These are phyloP conservation scores for Pseudogymnoascus destructans DNA, from an alignment of 2,329 filamentous ascomycete genomes.

Conservation along the genomic window DNA sequence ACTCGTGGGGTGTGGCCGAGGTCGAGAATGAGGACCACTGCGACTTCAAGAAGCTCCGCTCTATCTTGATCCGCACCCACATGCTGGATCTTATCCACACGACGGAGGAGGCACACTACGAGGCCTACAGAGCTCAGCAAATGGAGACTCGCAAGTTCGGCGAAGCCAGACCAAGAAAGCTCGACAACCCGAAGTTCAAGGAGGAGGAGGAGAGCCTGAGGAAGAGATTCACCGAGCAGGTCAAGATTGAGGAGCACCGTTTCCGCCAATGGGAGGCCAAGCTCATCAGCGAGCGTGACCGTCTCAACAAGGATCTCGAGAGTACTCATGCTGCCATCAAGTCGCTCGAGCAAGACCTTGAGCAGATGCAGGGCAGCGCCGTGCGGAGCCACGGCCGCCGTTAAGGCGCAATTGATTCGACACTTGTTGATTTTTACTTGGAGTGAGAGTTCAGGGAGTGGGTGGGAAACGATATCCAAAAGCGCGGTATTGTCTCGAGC, in stretches of 20 bases:
- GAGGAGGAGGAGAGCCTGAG: slow-evolving; percentile 96
- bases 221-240: slow-evolving; percentile 99
- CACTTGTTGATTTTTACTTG: slow-evolving; percentile 11
- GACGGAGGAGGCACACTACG: slow-evolving; percentile 98
- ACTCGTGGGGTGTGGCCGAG: slow-evolving; percentile 98
- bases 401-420: slow-evolving; percentile 33
- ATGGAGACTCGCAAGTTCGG: slow-evolving; percentile 99
- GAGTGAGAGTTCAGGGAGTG: slow-evolving; percentile 8
- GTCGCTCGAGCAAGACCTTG: slow-evolving; percentile 81
- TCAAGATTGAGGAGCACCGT: slow-evolving; percentile 98
- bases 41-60: slow-evolving; percentile 99
- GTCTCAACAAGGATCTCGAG: slow-evolving; percentile 99
- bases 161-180: slow-evolving; percentile 90
- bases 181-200: slow-evolving; percentile 99
- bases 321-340: slow-evolving; percentile 92
- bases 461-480: slow-evolving; percentile 12
- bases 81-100: slow-evolving; percentile 99
- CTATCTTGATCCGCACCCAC: slow-evolving; percentile 95
- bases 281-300: slow-evolving; percentile 95
- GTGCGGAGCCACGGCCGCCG: slow-evolving; percentile 87
- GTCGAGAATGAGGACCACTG: slow-evolving; percentile 99
- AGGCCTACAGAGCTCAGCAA: slow-evolving; percentile 96
- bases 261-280: slow-evolving; percentile 99
- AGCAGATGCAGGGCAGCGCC: slow-evolving; percentile 80
- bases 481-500: slow-evolving; percentile 15